Conservation (phyloP, 495 filamentous ascomycete genomes). For the Clohesyomyces aquaticus region DNA sequence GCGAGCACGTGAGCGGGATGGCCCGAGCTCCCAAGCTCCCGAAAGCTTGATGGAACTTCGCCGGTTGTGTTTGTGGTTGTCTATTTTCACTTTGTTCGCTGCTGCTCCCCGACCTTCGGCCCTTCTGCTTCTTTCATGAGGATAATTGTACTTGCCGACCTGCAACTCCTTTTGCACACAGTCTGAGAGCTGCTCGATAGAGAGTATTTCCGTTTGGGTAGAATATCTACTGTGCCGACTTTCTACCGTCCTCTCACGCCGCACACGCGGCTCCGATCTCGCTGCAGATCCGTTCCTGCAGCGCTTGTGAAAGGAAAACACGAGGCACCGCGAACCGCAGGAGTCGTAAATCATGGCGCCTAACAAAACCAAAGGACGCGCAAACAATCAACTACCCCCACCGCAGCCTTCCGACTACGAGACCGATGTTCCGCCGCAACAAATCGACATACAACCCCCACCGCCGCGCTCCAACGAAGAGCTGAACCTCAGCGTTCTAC, state of each 20-base stretch:
- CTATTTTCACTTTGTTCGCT: no score
- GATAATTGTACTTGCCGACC: no score
- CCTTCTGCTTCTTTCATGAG: no score
- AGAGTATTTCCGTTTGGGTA: no score
- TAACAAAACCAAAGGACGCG: slow-evolving; percentile 37
- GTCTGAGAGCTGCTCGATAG: no score
- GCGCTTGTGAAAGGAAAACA: background rate
- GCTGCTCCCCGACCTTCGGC: no score
- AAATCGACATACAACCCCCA: slow-evolving; percentile 50
- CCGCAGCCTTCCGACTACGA: slow-evolving; percentile 66
- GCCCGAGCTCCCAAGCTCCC: background rate
- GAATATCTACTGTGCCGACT: background rate
- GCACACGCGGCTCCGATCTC: no score
- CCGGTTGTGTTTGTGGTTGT: no score
- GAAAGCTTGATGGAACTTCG: no score
- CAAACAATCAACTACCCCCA: slow-evolving; percentile 43
- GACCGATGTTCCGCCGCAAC: slow-evolving; percentile 56
- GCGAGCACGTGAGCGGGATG: background rate
- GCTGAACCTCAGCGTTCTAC: slow-evolving; percentile 79
- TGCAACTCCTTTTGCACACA: no score
- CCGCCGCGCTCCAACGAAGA: slow-evolving; percentile 71
- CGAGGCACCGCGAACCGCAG: background rate
- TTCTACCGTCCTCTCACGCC: background rate
- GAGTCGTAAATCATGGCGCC: slow-evolving; percentile 32
- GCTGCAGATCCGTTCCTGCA: background rate